These are phyloP conservation scores for Trichoderma gamsii DNA, from an alignment of 495 filamentous ascomycete genomes.

Conservation along the genomic window DNA sequence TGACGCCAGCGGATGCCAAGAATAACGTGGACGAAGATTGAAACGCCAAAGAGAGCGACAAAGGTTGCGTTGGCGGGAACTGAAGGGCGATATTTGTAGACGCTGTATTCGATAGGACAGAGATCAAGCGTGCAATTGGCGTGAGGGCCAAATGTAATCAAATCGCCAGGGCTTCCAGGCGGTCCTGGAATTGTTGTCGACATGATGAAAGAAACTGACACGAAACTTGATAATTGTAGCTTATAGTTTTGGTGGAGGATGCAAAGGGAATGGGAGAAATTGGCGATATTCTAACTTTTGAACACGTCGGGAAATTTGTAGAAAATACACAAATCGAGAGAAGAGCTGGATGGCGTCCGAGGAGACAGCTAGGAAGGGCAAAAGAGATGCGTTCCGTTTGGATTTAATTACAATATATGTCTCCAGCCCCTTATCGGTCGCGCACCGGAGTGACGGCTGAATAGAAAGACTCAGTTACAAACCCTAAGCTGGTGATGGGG, in stretches of 20 bases:
- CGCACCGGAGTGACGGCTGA: background rate
- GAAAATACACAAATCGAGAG: background rate
- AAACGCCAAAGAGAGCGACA: slow-evolving; percentile 20
- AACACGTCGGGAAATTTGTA: background rate
- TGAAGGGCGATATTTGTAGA: slow-evolving; percentile 24
- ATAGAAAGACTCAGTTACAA: no score
- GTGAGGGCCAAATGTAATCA: slow-evolving; percentile 21
- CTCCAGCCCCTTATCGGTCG: background rate
- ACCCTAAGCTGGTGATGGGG: no score
- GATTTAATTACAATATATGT: no score
- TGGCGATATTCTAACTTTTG: no score
- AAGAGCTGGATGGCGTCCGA: background rate
- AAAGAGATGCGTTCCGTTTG: background rate
- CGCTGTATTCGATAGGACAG: slow-evolving; percentile 22
- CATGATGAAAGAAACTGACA: background rate
- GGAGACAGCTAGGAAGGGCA: background rate
- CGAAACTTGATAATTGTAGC: background rate
- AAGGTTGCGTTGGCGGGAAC: slow-evolving; percentile 23
- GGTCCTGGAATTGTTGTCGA: background rate
- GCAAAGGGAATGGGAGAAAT: no score
- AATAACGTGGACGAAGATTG: slow-evolving; percentile 17
- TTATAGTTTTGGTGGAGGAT: background rate
- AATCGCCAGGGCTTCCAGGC: background rate
- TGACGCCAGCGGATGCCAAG: slow-evolving; percentile 31
- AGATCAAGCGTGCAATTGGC: slow-evolving; percentile 28